phyloP scores from a whole-genome alignment of 2,329 filamentous ascomycete genomes.

The Neofusicoccum umdonicola region DNA sequence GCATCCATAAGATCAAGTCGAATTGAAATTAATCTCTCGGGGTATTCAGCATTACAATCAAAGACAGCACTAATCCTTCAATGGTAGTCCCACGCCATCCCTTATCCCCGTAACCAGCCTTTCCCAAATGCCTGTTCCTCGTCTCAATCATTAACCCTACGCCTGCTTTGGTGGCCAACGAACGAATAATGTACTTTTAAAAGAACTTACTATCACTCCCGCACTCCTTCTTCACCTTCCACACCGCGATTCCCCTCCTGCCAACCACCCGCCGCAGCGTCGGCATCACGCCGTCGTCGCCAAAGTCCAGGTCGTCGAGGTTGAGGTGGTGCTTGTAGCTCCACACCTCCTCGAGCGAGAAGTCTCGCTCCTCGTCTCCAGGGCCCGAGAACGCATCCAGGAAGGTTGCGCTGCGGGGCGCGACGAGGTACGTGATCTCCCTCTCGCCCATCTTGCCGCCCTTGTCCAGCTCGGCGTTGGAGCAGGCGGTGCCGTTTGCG shows the following conservation, averaged over 20 bases:
- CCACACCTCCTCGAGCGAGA: constrained; percentile 70
- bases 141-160: not conserved
- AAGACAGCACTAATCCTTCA: not conserved
- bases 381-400: constrained; percentile 53
- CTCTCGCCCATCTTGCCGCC: constrained; percentile 54
- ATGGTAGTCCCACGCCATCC: not conserved
- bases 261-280: constrained; percentile 66
- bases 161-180: not conserved
- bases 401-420: constrained; percentile 69
- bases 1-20: too few species aligned
- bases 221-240: constrained; percentile 42
- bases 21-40: not conserved
- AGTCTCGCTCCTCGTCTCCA: constrained; percentile 31
- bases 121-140: not conserved
- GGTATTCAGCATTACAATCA: constrained; percentile 1
- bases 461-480: constrained; percentile 42
- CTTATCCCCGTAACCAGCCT: not conserved
- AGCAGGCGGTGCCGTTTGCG: constrained; percentile 60
- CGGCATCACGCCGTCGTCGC: constrained; percentile 70
- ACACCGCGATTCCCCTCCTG: constrained; percentile 46
- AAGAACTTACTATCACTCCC: not conserved
- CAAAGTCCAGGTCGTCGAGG: constrained; percentile 77
- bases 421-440: constrained; percentile 54
- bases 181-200: not conserved
- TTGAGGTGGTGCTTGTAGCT: constrained; percentile 67